Conservation (phyloP, 1,139 yeast genomes). For the Zygoascus sp. region DNA sequence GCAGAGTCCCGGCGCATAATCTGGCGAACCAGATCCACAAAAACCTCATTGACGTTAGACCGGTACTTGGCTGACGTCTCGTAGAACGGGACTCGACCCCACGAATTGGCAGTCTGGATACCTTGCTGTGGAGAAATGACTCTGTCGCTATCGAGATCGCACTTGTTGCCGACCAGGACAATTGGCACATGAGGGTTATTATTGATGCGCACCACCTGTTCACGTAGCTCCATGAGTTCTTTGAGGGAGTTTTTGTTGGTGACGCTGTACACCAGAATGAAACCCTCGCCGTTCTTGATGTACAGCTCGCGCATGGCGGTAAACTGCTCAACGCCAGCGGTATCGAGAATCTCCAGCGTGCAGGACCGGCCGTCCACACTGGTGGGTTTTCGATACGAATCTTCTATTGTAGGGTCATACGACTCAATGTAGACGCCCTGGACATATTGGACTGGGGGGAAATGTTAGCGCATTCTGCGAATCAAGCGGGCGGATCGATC, state of each 20-base stretch:
- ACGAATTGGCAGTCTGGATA: conserved; percentile 69
- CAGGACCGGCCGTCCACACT: conserved; percentile 38
- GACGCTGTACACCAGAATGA: conserved; percentile 67
- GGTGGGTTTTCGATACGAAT: conserved; percentile 40
- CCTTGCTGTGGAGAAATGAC: conserved; percentile 32
- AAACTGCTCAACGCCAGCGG: conserved; percentile 47
- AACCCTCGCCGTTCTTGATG: conserved; percentile 44
- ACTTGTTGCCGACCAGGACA: conserved; percentile 44
- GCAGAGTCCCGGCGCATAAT: conserved; percentile 36
- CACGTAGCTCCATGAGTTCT: conserved; percentile 74
- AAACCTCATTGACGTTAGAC: conserved; percentile 84
- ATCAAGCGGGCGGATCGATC: neutral
- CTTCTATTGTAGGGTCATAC: conserved; percentile 95
- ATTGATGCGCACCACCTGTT: conserved; percentile 87
- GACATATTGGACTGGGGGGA: conserved; percentile 30
- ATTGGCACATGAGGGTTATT: conserved; percentile 43
- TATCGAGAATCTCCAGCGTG: conserved; percentile 42
- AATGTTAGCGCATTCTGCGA: neutral
- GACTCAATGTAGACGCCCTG: conserved; percentile 65
- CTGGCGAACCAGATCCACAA: conserved; percentile 81
- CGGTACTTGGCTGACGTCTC: conserved; percentile 81
- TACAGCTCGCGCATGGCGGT: conserved; percentile 63
- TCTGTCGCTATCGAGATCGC: conserved; percentile 74
- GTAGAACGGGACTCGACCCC: conserved; percentile 88
- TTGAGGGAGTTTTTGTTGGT: conserved; percentile 78